Percentiles rank a stretch among this genome's conserved stretches.
phyloP scores from a whole-genome alignment of 129 eudicot species.

The Lactuca sativa region DNA sequence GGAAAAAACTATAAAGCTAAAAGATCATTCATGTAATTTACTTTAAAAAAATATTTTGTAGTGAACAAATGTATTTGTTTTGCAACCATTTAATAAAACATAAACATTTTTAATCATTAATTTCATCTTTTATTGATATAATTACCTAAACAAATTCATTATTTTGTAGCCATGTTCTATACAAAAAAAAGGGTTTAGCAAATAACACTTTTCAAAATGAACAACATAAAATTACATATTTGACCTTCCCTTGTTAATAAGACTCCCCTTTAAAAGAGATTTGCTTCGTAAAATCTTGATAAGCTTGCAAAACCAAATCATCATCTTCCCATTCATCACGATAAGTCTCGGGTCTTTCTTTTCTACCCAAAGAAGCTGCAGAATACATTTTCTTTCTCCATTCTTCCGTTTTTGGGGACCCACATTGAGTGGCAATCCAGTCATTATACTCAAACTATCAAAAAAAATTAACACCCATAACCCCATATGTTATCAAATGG shows the following conservation, averaged over 20 bases:
- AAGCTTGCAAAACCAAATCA: constrained; percentile 57
- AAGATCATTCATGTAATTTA: too few relatives aligned
- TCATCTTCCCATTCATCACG: constrained; percentile 88
- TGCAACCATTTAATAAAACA: too few relatives aligned
- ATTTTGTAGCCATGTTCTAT: too few relatives aligned
- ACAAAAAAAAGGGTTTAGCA: too few relatives aligned
- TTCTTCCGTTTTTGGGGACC: constrained; percentile 64
- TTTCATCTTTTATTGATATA: too few relatives aligned
- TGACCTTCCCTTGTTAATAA: neutral
- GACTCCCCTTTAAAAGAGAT: constrained; percentile 7
- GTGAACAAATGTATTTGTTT: too few relatives aligned
- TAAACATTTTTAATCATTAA: too few relatives aligned
- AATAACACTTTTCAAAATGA: neutral
- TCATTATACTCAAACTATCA: constrained; percentile 82
- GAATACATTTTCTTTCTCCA: constrained; percentile 83
- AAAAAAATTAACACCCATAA: neutral
- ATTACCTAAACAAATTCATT: too few relatives aligned
- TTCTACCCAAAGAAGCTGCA: constrained; percentile 42
- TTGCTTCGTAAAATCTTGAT: constrained; percentile 51
- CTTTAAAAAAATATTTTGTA: too few relatives aligned
- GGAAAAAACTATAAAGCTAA: too few relatives aligned
- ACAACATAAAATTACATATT: constrained; percentile 4
- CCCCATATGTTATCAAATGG: neutral
- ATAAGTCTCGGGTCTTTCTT: constrained; percentile 56
- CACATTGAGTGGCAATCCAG: constrained; percentile 73